phyloP scores from a whole-genome alignment of 1,284 basidiomycete species.

The Cryptococcus wingfieldii region DNA sequence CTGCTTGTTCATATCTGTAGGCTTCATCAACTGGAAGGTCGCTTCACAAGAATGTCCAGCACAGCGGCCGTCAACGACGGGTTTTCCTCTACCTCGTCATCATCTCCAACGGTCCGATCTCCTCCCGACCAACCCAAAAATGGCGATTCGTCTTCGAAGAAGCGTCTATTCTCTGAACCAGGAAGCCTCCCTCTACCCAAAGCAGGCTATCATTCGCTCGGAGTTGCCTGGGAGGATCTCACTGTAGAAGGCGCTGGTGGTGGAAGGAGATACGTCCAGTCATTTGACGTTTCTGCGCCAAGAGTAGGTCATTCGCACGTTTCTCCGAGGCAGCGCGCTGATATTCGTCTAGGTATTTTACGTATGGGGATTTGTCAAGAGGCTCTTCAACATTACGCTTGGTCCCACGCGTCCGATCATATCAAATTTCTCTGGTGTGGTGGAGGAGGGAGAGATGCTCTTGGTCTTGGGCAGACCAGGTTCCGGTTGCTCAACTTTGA shows the following conservation, averaged over 20 bases:
- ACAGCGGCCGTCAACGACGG: too few species aligned
- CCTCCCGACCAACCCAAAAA: neutral
- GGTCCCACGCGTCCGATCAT: neutral
- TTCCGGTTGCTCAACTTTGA: slow-evolving; percentile 41
- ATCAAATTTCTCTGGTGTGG: neutral
- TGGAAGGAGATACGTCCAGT: neutral
- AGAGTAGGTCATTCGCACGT: neutral
- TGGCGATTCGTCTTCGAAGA: neutral
- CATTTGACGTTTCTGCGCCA: neutral
- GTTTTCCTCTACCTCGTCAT: too few species aligned
- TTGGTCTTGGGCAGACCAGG: slow-evolving; percentile 29
- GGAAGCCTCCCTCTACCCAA: neutral
- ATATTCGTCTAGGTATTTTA: neutral
- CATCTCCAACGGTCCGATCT: too few species aligned
- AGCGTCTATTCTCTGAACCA: neutral
- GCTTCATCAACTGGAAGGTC: too few species aligned
- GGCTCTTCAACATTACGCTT: neutral
- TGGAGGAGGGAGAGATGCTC: slow-evolving; percentile 16
- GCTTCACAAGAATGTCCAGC: too few species aligned
- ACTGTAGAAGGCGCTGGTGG: neutral
- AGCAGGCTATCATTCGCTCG: neutral
- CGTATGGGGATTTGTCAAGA: neutral
- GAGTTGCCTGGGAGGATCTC: neutral
- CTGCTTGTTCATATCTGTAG: too few species aligned
- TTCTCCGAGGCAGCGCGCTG: neutral